These are phyloP conservation scores for Rhynchosporium agropyri DNA, from an alignment of 2,329 filamentous ascomycete genomes.

Conservation along the genomic window DNA sequence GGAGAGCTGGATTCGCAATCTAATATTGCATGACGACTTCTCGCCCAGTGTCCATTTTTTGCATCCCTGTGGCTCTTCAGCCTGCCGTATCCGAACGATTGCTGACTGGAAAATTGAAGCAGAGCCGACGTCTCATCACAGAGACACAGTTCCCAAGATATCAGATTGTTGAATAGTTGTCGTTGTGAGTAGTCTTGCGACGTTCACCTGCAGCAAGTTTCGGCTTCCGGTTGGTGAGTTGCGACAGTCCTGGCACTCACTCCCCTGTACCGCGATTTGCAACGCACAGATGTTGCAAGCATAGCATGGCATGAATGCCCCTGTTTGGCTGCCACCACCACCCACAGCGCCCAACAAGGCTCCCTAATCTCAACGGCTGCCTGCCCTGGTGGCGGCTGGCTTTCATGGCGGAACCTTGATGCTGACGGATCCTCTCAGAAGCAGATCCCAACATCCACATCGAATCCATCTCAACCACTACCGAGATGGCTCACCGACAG, in stretches of 20 bases:
- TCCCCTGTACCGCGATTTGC: slow-evolving; percentile 28
- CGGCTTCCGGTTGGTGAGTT: slow-evolving; percentile 30
- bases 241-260: slow-evolving; percentile 28
- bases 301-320: slow-evolving; percentile 34
- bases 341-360: slow-evolving; percentile 9
- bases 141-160: slow-evolving; percentile 22
- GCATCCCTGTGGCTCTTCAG: slow-evolving; percentile 26
- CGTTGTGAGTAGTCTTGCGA: slow-evolving; percentile 21
- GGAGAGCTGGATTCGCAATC: slow-evolving; percentile 23
- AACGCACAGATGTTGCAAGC: slow-evolving; percentile 37
- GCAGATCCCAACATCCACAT: slow-evolving; percentile 21
- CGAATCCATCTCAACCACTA: slow-evolving; percentile 20
- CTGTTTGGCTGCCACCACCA: slow-evolving; percentile 25
- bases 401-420: slow-evolving; percentile 25
- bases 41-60: slow-evolving; percentile 35
- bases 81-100: slow-evolving; percentile 22
- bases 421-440: slow-evolving; percentile 30
- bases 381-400: slow-evolving; percentile 21
- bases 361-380: slow-evolving; percentile 28
- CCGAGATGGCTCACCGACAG: slow-evolving; percentile 42
- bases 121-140: slow-evolving; percentile 35
- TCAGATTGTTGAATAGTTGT: slow-evolving; percentile 20
- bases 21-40: slow-evolving; percentile 32
- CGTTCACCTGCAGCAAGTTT: slow-evolving; percentile 9
- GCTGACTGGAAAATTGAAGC: slow-evolving; percentile 30